Conservation (phyloP, 1,284 basidiomycete species). For the Marasmius sp. region DNA sequence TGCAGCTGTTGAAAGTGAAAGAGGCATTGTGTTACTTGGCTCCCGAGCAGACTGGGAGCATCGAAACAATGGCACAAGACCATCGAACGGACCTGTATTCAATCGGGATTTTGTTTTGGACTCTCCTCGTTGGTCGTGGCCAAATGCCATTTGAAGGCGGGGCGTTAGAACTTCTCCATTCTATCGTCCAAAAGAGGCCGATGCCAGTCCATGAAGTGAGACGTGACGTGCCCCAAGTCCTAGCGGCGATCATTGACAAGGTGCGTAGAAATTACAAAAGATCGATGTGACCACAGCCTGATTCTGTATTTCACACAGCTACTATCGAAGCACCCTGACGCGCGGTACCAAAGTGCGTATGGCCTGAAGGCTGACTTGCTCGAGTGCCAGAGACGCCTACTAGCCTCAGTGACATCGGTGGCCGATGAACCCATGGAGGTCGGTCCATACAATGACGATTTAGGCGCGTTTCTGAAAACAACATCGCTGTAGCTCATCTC, state of each 20-base stretch:
- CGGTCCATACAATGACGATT: slow-evolving; percentile 9
- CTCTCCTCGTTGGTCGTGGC: slow-evolving; percentile 63
- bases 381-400: slow-evolving; percentile 62
- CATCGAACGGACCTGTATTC: slow-evolving; percentile 72
- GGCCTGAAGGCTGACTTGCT: slow-evolving; percentile 65
- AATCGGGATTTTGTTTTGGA: slow-evolving; percentile 70
- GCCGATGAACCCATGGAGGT: slow-evolving; percentile 61
- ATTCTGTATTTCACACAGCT: slow-evolving; percentile 36
- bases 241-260: slow-evolving; percentile 71
- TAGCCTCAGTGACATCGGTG: slow-evolving; percentile 54
- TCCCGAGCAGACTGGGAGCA: slow-evolving; percentile 72
- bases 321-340: slow-evolving; percentile 62
- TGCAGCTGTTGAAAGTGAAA: slow-evolving; percentile 65
- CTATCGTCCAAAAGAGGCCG: slow-evolving; percentile 67
- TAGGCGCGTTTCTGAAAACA: slow-evolving; percentile 7
- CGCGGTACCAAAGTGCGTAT: slow-evolving; percentile 67
- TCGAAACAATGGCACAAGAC: slow-evolving; percentile 67
- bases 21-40: slow-evolving; percentile 73
- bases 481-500: slow-evolving; percentile 54
- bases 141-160: slow-evolving; percentile 73
- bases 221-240: slow-evolving; percentile 65
- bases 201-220: slow-evolving; percentile 76
- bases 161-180: slow-evolving; percentile 63
- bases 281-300: too few species aligned
- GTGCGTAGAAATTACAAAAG: slow-evolving; percentile 25